Evolutionary conservation across 2,329 filamentous ascomycete species (phyloP).

Genomic region (Annulohypoxylon truncatum): DNA sequence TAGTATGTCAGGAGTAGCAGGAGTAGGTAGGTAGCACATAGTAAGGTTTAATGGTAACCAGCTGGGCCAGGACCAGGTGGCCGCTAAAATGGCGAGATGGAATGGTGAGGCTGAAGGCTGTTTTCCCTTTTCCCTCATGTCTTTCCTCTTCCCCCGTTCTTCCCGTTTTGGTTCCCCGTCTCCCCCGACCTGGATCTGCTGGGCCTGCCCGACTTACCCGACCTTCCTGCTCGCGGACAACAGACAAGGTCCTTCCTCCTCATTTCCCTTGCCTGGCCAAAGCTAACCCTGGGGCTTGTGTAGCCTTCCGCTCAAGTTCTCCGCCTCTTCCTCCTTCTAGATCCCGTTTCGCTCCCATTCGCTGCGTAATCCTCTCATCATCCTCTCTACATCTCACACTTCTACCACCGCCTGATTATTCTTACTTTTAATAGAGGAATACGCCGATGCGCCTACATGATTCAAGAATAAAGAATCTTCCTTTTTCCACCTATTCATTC

Average conservation of each 20-base stretch:
- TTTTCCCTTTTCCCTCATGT: neutral
- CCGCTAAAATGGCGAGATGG: conserved; percentile 7
- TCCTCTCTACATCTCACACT: conserved; percentile 4
- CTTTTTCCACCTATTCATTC: neutral
- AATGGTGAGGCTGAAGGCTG: conserved; percentile 36
- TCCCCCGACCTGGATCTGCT: conserved; percentile 2
- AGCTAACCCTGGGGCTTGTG: neutral
- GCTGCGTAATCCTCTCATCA: conserved; percentile 38
- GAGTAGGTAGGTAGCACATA: too few relatives aligned
- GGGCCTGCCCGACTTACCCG: conserved; percentile 3
- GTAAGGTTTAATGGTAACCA: neutral
- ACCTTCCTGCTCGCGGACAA: neutral
- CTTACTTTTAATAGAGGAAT: conserved; percentile 3
- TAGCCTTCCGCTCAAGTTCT: conserved; percentile 19
- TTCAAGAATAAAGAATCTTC: conserved; percentile 13
- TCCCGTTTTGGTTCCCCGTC: conserved; percentile 5
- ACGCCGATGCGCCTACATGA: conserved; percentile 10
- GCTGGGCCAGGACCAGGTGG: neutral
- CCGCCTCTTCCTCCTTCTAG: conserved; percentile 23
- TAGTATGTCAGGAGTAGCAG: too few relatives aligned
- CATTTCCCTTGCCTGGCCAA: conserved; percentile 30
- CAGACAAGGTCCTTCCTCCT: conserved; percentile 1
- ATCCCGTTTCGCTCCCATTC: conserved; percentile 1
- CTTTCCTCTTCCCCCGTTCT: neutral
- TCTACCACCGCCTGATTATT: conserved; percentile 2